Evolutionary conservation across 495 filamentous ascomycete genomes (phyloP), one percentile per base, ranked within the genome.

Genomic region (Neurospora terricola): DNA sequence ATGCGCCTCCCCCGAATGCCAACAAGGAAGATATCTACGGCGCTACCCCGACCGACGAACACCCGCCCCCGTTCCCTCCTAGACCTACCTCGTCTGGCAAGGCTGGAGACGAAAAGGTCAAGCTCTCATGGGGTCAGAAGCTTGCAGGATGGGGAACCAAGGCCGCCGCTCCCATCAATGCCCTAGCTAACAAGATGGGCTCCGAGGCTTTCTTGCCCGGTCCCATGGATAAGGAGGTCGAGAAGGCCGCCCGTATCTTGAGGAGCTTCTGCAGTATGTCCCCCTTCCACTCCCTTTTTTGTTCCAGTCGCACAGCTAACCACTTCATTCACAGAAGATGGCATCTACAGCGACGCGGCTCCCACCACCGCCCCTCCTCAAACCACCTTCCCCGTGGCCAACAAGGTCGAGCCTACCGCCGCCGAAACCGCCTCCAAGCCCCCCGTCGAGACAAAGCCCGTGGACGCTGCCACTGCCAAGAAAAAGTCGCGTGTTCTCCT

Each of bases 191-290:
- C 80, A 89, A 88, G 75, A 74, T 82, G 38, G 82, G 80, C 68
- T 78, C 78, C 69, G 92, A 95, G 76, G 88, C 90, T 30, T 93
- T 94, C 80, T 90, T 92, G 87, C 92, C 93, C 16, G 89, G 90
- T 72, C 88, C 89, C 1, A 82, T 96, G 71, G 93, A 95, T 76
- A 92, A 90, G 81, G 93, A 96, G 84, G 90, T 89, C 81, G 92
- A 96, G 75, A 95, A 96, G 82, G 92, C 92, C 10, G 93, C 93
- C 59, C 85, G 92, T 11, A 96, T 96, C 36, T 77, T 96, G 70
- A 87, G 88, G 75, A 91, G 88, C 74, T 96, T 96, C 81, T 95
- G 93, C 84, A 93, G 84, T 86, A 83, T 23, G 2, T n/a, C 21
- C 14, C 38, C 54, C 12, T 69, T 9, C 12, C 30, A 21, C 8